A percentile compares a stretch with the other conserved stretches of the same genome.
Conservation (phyloP, 1,284 basidiomycete species). For the Sanguinoderma infundibulare region DNA sequence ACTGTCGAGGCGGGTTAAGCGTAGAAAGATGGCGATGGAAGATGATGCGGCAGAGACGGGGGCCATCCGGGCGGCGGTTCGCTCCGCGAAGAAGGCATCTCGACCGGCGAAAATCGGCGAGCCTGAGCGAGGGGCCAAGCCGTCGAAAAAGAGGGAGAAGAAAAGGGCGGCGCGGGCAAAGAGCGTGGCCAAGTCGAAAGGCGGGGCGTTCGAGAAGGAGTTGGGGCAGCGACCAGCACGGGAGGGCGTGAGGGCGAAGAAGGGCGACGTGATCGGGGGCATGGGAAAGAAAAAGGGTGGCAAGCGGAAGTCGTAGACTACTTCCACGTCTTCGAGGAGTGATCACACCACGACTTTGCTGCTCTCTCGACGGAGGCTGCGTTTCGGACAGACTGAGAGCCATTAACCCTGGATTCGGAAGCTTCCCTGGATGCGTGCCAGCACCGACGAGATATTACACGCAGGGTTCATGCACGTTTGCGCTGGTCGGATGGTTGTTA, state of each 20-base stretch:
- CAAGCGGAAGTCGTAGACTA: constrained; percentile 40
- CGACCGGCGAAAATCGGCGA: constrained; percentile 61
- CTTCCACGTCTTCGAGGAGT: neutral
- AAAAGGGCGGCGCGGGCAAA: constrained; percentile 28
- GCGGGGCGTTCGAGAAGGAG: constrained; percentile 39
- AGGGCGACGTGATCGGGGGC: constrained; percentile 45
- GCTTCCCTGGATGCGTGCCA: neutral
- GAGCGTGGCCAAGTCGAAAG: constrained; percentile 22
- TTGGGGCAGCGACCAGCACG: constrained; percentile 35
- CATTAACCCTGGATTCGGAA: neutral
- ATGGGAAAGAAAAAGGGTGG: constrained; percentile 55
- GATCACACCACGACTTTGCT: neutral
- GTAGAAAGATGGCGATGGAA: constrained; percentile 84
- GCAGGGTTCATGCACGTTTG: neutral
- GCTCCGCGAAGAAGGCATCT: constrained; percentile 81
- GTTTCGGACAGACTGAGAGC: neutral
- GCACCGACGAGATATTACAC: neutral
- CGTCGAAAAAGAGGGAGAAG: constrained; percentile 27
- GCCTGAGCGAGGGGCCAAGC: constrained; percentile 30
- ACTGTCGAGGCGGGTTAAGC: constrained; percentile 81
- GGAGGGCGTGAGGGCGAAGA: constrained; percentile 44
- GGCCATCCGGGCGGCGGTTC: constrained; percentile 75
- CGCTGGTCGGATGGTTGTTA: neutral
- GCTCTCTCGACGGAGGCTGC: neutral
- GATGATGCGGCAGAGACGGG: constrained; percentile 68